Conservation (phyloP, 495 filamentous ascomycete species). For the Cetradonia linearis region DNA sequence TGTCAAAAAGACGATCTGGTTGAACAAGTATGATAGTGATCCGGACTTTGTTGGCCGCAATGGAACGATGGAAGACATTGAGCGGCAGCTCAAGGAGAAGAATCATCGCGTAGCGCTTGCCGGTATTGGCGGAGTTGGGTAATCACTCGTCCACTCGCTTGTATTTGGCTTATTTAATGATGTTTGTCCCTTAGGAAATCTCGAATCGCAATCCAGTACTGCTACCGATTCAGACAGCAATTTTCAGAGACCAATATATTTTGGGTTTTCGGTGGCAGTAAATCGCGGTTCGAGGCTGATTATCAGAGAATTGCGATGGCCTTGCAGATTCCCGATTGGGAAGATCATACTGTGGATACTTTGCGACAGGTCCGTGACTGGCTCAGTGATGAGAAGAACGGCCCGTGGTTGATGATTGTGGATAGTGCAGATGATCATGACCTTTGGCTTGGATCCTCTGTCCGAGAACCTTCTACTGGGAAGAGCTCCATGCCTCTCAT, state of each 20-base stretch:
- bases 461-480: not conserved
- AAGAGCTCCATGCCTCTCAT: conserved; percentile 16
- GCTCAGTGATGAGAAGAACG: conserved; percentile 29
- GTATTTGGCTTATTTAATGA: not conserved
- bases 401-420: conserved; percentile 42
- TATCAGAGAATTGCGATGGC: conserved; percentile 33
- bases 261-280: conserved; percentile 35
- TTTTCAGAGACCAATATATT: conserved; percentile 31
- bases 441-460: conserved; percentile 19
- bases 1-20: conserved; percentile 9
- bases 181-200: conserved; percentile 25
- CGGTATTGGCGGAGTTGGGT: conserved; percentile 45
- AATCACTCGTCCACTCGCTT: conserved; percentile 7
- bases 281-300: conserved; percentile 30
- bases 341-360: conserved; percentile 32
- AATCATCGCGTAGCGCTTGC: conserved; percentile 29
- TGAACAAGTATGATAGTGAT: conserved; percentile 30
- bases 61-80: conserved; percentile 29
- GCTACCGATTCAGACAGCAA: conserved; percentile 26
- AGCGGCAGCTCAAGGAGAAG: conserved; percentile 20
- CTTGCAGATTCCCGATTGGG: conserved; percentile 30
- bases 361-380: conserved; percentile 32
- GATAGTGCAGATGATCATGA: conserved; percentile 45
- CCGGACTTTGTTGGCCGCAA: conserved; percentile 36
- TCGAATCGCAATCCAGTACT: conserved; percentile 35